Base-by-base conservation (phyloP, 2,329 filamentous ascomycete genomes). In the Scedosporium boydii region DNA sequence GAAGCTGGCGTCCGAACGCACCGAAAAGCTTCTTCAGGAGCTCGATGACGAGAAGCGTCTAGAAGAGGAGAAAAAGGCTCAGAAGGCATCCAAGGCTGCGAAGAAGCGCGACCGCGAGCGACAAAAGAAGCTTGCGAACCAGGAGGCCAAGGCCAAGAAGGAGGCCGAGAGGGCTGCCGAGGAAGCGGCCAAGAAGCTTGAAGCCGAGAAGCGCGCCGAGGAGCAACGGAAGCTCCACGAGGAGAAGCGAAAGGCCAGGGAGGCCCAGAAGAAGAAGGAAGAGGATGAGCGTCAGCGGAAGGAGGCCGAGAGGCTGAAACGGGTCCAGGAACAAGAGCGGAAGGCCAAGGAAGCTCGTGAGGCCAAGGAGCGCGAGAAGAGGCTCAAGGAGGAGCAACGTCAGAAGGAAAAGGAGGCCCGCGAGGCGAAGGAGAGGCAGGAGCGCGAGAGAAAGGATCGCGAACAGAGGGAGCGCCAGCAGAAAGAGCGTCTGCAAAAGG, bases 71-170 rank as follows among this genome's bases (percentile, higher is more conserved):
- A 88, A 89, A 65, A 93, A 95, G 72, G 92, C 90, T 21, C 97
- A 97, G 78, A 96, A 93, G 74, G 90, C 91, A 58, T 91, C 91
- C 71, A 93, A 96, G 70, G 93, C 95, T 16, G 90, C 96, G 73
- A 96, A 95, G 80, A 91, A 90, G 72, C 98, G 96, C 75, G 93
- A 96, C 70, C 96, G 93, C 78, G 91, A 93, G 66, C 87, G 87
- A 23, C 87, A 91, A 70, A 93, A 96, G 77, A 96, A 93, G 75
- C 88, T 91, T 72, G 87, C 87, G 2, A 87, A 90, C 67, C 91
- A 93, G n/a, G 93, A 97, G 72, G 93, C 97, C 71, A 93, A 91
- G 75, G 89, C 91, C 41, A 88, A 85, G 63, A 90, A 87, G 69
- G 93, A 98, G 55, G 91, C 92, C 4, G 92, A 96, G 72, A 93